A percentile compares a stretch with the other conserved stretches of the same genome.
phyloP scores from a whole-genome alignment of 257 asterid genomes.

The Solanum rostratum region DNA sequence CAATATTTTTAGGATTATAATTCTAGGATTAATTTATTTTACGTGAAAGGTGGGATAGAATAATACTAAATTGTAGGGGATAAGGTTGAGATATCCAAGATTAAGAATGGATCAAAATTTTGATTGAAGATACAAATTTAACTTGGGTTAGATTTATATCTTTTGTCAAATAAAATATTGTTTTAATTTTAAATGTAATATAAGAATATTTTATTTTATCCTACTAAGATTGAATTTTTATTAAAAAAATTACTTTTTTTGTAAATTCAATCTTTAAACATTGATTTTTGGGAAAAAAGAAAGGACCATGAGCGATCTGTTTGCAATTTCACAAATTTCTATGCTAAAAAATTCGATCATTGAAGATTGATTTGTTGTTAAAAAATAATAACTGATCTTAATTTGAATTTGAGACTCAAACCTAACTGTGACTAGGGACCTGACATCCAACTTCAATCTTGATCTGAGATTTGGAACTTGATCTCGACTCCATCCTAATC shows the following conservation, averaged over 20 bases:
- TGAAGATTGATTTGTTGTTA: not conserved
- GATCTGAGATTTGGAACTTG: not conserved
- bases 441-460: not conserved
- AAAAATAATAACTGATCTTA: not conserved
- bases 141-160: no score
- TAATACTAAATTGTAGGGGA: not conserved
- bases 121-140: no score
- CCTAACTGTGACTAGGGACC: not conserved
- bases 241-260: not conserved
- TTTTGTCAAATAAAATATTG: not conserved
- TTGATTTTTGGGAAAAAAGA: not conserved
- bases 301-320: not conserved
- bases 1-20: no score
- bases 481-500: not conserved
- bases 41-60: not conserved
- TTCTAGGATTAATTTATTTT: not conserved
- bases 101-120: no score
- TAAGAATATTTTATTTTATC: not conserved
- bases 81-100: not conserved
- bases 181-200: not conserved
- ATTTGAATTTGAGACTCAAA: no score
- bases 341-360: not conserved
- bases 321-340: not conserved
- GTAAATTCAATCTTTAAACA: not conserved
- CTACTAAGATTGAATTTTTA: not conserved